phyloP scores from a whole-genome alignment of 1,284 basidiomycete genomes.

The Hypsizygus ulmarius region DNA sequence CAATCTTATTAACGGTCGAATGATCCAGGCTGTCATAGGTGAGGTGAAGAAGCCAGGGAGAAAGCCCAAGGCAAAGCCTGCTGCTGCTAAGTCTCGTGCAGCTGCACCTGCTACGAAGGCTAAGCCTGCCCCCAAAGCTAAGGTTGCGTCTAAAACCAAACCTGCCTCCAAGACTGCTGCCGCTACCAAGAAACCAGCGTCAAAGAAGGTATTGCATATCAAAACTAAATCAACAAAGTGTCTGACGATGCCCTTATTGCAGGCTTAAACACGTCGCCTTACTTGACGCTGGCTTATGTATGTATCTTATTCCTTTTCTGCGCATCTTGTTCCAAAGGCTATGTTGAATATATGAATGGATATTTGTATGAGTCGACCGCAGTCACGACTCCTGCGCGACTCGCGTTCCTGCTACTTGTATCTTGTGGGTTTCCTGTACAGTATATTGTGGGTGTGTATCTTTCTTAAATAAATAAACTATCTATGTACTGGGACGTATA shows the following conservation, averaged over 20 bases:
- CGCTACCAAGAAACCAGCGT: conserved; percentile 27
- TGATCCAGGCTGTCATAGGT: conserved; percentile 31
- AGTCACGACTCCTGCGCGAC: not conserved
- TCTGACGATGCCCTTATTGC: not conserved
- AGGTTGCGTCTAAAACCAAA: conserved; percentile 29
- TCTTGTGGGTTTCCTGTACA: not conserved
- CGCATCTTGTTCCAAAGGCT: not conserved
- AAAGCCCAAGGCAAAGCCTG: conserved; percentile 28
- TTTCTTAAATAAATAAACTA: not conserved
- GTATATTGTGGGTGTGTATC: not conserved
- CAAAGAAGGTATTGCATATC: conserved; percentile 20
- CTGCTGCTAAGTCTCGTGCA: conserved; percentile 19
- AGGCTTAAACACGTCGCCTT: conserved; percentile 1
- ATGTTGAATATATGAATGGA: not conserved
- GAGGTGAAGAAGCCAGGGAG: conserved; percentile 33
- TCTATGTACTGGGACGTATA: not conserved
- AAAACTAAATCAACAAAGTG: not conserved
- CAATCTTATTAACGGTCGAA: not conserved
- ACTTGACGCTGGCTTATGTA: not conserved
- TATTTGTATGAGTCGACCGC: not conserved
- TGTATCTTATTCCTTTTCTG: not conserved
- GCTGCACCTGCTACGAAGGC: conserved; percentile 24
- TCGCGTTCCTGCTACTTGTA: not conserved
- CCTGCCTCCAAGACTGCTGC: conserved; percentile 28
- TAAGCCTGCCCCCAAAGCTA: conserved; percentile 31